Evolutionary conservation across 2,329 filamentous ascomycete genomes (phyloP).

Genomic region (Talaromyces piceae): DNA sequence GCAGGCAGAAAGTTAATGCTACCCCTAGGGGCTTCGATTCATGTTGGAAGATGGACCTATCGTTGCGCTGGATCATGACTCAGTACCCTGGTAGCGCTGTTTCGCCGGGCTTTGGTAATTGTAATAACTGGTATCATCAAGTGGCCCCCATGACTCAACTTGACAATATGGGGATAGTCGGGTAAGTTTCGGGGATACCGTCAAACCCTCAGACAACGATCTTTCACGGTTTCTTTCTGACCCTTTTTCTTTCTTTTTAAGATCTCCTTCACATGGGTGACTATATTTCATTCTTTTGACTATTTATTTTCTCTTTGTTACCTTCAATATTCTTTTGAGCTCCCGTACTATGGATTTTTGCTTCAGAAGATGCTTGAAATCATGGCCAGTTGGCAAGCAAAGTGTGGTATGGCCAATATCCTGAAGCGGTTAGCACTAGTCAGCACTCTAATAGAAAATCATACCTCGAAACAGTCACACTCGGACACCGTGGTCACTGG

Average conservation of each 20-base stretch:
- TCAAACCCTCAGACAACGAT: no score
- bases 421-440: neutral
- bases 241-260: no score
- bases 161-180: neutral
- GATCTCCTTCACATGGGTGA: no score
- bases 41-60: neutral
- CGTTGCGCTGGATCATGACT: neutral
- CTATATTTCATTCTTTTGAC: neutral
- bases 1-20: neutral
- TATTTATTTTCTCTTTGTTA: neutral
- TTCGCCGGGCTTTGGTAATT: neutral
- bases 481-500: no score
- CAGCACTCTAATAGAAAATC: neutral
- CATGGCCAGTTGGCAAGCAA: neutral
- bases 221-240: no score
- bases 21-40: neutral
- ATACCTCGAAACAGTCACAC: neutral
- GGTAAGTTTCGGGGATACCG: neutral
- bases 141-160: neutral
- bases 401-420: neutral
- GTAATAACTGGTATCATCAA: neutral
- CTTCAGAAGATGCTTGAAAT: neutral
- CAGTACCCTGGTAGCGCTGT: neutral
- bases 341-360: neutral
- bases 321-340: neutral